These are phyloP conservation scores for Cryphonectria carpinicola DNA, from an alignment of 2,329 filamentous ascomycete species.

Conservation along the genomic window DNA sequence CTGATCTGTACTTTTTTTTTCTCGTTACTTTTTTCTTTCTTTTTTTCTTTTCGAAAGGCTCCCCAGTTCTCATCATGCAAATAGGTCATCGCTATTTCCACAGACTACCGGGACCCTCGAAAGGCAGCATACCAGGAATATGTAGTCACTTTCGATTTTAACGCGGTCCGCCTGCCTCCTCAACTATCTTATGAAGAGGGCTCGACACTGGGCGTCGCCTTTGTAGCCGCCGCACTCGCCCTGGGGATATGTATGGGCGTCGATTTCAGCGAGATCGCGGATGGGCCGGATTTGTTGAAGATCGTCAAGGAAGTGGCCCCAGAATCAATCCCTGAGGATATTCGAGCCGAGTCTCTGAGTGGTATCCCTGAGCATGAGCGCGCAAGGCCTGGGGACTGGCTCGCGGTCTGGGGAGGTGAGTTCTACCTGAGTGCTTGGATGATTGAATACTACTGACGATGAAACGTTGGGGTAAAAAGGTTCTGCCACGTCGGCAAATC, in stretches of 20 bases:
- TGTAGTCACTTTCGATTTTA: slow-evolving; percentile 66
- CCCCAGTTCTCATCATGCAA: background rate
- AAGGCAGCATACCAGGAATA: slow-evolving; percentile 76
- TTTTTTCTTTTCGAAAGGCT: background rate
- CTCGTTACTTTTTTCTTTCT: no score
- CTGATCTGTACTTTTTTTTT: no score
- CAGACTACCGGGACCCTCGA: slow-evolving; percentile 72
- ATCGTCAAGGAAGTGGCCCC: slow-evolving; percentile 52
- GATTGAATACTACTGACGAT: background rate
- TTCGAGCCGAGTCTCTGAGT: slow-evolving; percentile 64
- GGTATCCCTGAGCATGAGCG: slow-evolving; percentile 57
- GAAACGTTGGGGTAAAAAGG: slow-evolving; percentile 38
- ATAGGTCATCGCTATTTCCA: slow-evolving; percentile 67
- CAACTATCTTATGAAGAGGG: slow-evolving; percentile 57
- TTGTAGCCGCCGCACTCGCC: slow-evolving; percentile 68
- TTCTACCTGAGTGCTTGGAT: background rate
- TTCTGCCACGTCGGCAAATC: slow-evolving; percentile 71
- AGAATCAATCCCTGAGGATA: slow-evolving; percentile 60
- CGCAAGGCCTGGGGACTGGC: slow-evolving; percentile 65
- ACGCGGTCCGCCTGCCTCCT: slow-evolving; percentile 64
- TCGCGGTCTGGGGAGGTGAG: slow-evolving; percentile 74
- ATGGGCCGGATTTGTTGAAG: slow-evolving; percentile 62
- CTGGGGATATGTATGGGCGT: slow-evolving; percentile 72
- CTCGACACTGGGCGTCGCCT: slow-evolving; percentile 71
- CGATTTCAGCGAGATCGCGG: slow-evolving; percentile 57